Base-by-base conservation (phyloP, 202 grass and related monocot genomes). In the Dendrocalamus latiflorus region DNA sequence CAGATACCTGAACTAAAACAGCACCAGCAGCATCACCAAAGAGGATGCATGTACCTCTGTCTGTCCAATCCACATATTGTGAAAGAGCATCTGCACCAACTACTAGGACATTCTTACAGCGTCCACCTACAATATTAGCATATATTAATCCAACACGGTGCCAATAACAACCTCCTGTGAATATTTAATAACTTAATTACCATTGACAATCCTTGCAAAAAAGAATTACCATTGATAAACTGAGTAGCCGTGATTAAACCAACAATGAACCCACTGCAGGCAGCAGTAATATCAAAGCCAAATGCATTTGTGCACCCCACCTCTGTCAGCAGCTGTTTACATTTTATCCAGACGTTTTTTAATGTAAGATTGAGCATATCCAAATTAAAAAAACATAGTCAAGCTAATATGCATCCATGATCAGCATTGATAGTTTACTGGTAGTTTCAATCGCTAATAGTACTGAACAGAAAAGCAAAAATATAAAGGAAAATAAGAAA, bases 11-110 rank as follows among this genome's bases (percentile, higher is more conserved):
- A 64, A 99, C 85, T 75, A 99, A 73, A 21, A 95, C 89, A 65
- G 96, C 96, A 82, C 96, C 96, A 55, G 96, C 96, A 82, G 89
- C 96, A 84, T 99, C 96, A 51, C 96, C 96, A 79, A 99, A 99
- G 74, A 99, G 96, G 42, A 99, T 99, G 81, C 96, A 99, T 58
- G 96, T 99, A 77, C 96, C 93, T 88, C 96, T 91, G 63, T 99
- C 91, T 13, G 91, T 92, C 96, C 96, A 99, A 84, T 99, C 96
- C 65, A 99, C 96, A 34, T 82, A 90, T 48, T 84, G 88, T 54
- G 96, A 99, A 76, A 99, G 96, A 83, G 92, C 91, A 90, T 99
- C 96, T n/a, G 96, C 96, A 73, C 96, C 96, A 85, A 99, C 50
- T 85, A 99, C 96, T 54, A 99, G 55, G 64, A 94, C 48, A 90